Base-by-base conservation (phyloP, 805 yeast genomes). In the Grigorovia transvaalensis region DNA sequence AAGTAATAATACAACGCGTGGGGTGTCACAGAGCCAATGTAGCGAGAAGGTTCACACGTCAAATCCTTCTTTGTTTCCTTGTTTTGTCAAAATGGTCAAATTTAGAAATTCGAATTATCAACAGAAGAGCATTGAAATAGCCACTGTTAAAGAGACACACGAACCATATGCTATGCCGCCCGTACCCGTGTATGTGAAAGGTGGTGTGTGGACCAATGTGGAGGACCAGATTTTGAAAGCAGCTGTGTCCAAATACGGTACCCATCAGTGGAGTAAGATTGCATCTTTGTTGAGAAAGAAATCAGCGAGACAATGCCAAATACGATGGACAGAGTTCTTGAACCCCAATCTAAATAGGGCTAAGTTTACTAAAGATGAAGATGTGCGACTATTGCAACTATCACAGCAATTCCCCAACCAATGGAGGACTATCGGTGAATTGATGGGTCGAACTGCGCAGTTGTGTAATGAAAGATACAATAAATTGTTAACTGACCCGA, bases 201-300 rank as follows among this genome's bases (percentile, higher is more conserved):
- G 95, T 30, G 96, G 95, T 46, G 82, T 79, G 4, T 90, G 98
- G 98, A 82, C 95, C 7, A 84, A 87, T 61, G 67, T 76, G 11
- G 85, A 80, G 58, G 99, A 93, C 67, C 91, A 88, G 66, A 84
- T 93, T 45, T 72, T 91, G 45, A 82, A 84, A 56, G 96, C 96
- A 0, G 96, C 96, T 1, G 86, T 93, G 1, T 78, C 93, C 43
- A 93, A 91, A 63, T 91, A 91, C 66, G 99, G 99, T 0, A 72
- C 89, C 18, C 89, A 87, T 59, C 96, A 93, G 61, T 91, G 99
- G 99, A 77, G 93, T 13, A 78, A 96, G 49, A 91, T 91, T 4
- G 85, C 96, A 0, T 88, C 97, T 0, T 73, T 91, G 46, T 70
- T 91, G 40, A 83, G 88, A 6, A 81, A 85, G 64, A 91, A 91